Evolutionary conservation across 2,329 filamentous ascomycete species (phyloP).

Genomic region (Apiospora sp.): DNA sequence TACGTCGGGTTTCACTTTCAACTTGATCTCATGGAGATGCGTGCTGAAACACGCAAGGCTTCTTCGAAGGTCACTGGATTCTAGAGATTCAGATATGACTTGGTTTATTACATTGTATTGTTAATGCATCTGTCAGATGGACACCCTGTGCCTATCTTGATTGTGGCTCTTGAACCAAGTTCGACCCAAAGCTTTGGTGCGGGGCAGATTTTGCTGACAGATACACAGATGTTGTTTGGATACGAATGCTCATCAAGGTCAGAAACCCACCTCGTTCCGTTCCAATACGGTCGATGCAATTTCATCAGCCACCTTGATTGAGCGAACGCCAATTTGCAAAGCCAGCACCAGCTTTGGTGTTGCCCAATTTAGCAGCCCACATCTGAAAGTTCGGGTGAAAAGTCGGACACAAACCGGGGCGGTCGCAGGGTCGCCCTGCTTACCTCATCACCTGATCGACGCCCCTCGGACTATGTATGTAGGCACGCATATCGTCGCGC

Average conservation of each 20-base stretch:
- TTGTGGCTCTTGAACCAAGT: neutral
- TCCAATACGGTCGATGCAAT: neutral
- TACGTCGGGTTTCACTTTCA: constrained; percentile 26
- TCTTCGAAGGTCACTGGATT: neutral
- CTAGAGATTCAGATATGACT: neutral
- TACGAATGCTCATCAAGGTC: neutral
- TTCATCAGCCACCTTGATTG: neutral
- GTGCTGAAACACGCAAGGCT: constrained; percentile 32
- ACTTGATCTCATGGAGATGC: constrained; percentile 21
- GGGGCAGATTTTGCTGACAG: neutral
- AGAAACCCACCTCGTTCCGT: neutral
- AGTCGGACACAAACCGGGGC: constrained; percentile 10
- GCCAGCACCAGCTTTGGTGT: neutral
- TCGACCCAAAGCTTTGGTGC: neutral
- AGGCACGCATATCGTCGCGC: neutral
- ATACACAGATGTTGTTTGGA: neutral
- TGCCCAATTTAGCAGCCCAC: neutral
- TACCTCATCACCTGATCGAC: constrained; percentile 12
- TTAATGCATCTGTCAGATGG: neutral
- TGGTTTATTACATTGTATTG: neutral
- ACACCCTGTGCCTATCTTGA: neutral
- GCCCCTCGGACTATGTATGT: neutral
- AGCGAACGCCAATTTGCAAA: neutral
- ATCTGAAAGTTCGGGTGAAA: constrained; percentile 19
- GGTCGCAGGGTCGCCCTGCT: neutral